A percentile compares a stretch with the other conserved stretches of the same genome.
Evolutionary conservation across 345 rosid species (phyloP).

Genomic region (Populus euphratica): DNA sequence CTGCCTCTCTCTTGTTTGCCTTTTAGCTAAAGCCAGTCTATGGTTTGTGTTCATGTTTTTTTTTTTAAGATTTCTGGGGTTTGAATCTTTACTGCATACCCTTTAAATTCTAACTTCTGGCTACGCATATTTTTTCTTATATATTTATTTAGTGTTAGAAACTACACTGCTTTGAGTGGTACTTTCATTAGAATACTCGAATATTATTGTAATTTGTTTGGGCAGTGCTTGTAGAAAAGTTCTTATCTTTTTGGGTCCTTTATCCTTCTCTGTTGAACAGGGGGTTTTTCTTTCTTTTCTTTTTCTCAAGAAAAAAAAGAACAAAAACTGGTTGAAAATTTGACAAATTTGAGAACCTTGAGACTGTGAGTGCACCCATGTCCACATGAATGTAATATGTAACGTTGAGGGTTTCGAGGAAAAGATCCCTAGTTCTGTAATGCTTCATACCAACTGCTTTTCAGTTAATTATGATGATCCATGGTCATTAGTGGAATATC

Average conservation of each 20-base stretch:
- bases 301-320: neutral
- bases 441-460: neutral
- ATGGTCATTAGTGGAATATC: neutral
- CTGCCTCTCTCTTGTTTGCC: neutral
- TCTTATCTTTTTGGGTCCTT: neutral
- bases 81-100: neutral
- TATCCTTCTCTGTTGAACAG: neutral
- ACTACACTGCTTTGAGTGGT: neutral
- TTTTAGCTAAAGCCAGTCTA: neutral
- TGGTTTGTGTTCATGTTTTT: neutral
- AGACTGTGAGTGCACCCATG: neutral
- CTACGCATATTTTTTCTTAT: neutral
- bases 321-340: neutral
- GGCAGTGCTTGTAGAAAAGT: neutral
- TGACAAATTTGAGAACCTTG: neutral
- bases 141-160: neutral
- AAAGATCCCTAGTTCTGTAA: neutral
- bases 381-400: neutral
- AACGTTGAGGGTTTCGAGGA: neutral
- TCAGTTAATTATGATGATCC: neutral
- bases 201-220: neutral
- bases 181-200: neutral
- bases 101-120: neutral
- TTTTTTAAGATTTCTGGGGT: neutral
- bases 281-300: neutral